Evolutionary conservation across 306 rosid genomes (phyloP).

Genomic region (Corylus heterophylla): DNA sequence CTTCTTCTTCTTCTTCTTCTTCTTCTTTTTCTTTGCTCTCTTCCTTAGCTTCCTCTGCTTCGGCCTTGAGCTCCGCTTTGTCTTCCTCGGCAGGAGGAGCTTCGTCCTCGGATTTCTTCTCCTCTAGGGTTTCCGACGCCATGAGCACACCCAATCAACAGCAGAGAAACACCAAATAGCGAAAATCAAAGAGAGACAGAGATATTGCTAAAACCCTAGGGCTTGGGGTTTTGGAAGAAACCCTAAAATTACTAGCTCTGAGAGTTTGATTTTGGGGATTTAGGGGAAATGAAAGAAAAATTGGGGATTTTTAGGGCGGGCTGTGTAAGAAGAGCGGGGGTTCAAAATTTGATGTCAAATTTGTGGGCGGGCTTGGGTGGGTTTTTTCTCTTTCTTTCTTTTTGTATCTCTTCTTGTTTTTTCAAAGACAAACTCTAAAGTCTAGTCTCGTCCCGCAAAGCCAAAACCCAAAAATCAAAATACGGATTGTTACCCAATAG

Average conservation of each 20-base stretch:
- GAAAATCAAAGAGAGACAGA: neutral
- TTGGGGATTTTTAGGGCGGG: constrained; percentile 28
- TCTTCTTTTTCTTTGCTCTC: neutral
- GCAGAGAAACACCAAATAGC: no score
- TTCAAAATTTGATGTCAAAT: constrained; percentile 60
- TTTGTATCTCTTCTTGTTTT: neutral
- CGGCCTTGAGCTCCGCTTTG: constrained; percentile 2
- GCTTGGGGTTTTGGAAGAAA: constrained; percentile 27
- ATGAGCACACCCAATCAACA: constrained; percentile 25
- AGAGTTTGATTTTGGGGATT: constrained; percentile 13
- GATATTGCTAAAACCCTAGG: constrained; percentile 37
- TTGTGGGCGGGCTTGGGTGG: constrained; percentile 41
- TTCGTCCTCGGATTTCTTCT: constrained; percentile 40
- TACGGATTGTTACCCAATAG: no score
- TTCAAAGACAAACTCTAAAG: neutral
- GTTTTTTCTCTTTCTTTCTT: neutral
- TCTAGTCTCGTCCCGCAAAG: constrained; percentile 23
- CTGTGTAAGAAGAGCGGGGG: constrained; percentile 17
- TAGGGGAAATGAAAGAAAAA: constrained; percentile 8
- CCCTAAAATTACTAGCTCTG: constrained; percentile 31
- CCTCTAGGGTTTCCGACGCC: constrained; percentile 80
- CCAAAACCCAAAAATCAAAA: no score
- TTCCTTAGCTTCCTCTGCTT: neutral
- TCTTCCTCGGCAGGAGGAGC: constrained; percentile 36
- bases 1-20: neutral